Base-by-base conservation (phyloP, 345 rosid species). In the Melastoma malabathricum region DNA sequence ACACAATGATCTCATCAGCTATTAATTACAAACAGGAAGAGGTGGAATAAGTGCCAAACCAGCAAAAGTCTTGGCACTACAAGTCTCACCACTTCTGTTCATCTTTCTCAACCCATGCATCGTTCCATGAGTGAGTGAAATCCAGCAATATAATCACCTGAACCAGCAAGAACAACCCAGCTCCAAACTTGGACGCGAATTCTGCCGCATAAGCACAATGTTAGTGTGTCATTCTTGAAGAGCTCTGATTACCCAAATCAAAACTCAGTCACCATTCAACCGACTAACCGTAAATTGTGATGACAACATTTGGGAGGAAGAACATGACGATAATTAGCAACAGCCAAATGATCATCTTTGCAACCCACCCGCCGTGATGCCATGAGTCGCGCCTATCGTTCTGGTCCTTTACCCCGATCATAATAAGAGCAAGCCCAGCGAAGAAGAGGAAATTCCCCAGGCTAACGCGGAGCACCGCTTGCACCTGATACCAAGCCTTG, bases 31-130 rank as follows among this genome's bases (percentile, higher is more conserved):
- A 31, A 29, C 59, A 47, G 34, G 2, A 16, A 47, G 8, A 56
- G 13, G 52, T 12, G 39, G 31, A 19, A 44, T 29, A 25, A 43
- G 15, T 5, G 8, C 44, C 46, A 70, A 15, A 29, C 18, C 44
- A 54, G 39, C 13, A 68, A 20, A n/a, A 27, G 0, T 43, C 27
- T 12, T 27, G 48, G 54, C 55, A 20, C 58, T 15, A 61, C 64
- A 63, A 7, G 41, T 34, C 71, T 25, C 47, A 92, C 98, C 97
- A 92, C 60, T 82, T 92, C 57, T 68, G 94, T 66, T 87, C 97
- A 73, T 92, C 98, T 68, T 84, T 92, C 68, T 71, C 98, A 39
- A 83, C 97, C 98, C 97, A 92, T 46, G 98, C 80, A 70, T 92
- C 97, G 63, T 92, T 92, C 98, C 96, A 87, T 0, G 82, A 51